Evolutionary conservation across 805 yeast species (phyloP), one percentile per base, ranked within the genome.

Genomic region (Myxozyma nipponensis): DNA sequence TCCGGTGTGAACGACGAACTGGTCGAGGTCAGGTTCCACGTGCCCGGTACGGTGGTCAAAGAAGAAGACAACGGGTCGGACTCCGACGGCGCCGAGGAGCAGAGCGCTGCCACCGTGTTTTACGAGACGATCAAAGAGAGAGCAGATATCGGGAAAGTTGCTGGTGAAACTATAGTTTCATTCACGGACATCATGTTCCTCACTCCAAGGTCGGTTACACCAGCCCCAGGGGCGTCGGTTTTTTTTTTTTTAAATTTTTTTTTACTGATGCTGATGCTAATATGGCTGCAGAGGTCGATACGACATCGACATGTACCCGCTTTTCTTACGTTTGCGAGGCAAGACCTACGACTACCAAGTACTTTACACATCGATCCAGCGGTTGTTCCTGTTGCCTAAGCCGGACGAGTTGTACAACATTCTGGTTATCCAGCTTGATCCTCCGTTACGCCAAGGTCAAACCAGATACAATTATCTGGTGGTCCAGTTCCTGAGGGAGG

Each of bases 361-460:
- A 53, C 96, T 86, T 67, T 91, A 86, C 69, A 77, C 82, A 63
- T 93, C 89, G 65, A 82, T 93, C 55, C 95, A 89, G 69, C 78
- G 96, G 63, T 81, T 93, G 34, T 91, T 93, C 61, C 81, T 95
- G 13, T 75, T 93, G 59, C 98, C 99, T 23, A 89, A 88, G 65
- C 89, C 95, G 0, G 98, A 93, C 68, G 97, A 89, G 55, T 75
- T 85, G 39, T 95, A 91, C 66, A 95, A 91, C 66, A 73, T 90
- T 58, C 75, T 93, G 65, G 83, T 93, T 4, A 72, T 91, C 53
- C 96, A 95, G 63, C 84, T 93, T 41, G 97, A 91, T 60, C 98
- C 98, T 23, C 98, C 99, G 1, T 74, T 93, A 58, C 82, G 98
- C 67, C 99, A 93, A 71, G 99, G 99, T 49, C 98, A 93, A 71